Percentiles rank a stretch among this genome's conserved stretches.
These are phyloP conservation scores for Phaseolus coccineus DNA, from an alignment of 331 rosid genomes.

Conservation along the genomic window DNA sequence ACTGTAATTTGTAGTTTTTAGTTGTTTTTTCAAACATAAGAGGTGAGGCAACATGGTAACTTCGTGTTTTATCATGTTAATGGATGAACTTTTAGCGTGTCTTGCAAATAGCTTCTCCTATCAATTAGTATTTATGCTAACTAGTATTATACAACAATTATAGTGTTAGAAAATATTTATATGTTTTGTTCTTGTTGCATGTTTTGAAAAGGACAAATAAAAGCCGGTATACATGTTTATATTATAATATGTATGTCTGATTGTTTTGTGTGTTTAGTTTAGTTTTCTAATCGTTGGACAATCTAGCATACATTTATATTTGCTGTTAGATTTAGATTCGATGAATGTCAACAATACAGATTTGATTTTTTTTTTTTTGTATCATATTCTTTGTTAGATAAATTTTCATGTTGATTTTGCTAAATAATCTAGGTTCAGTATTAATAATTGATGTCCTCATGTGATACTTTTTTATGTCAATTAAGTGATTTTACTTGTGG, in stretches of 20 bases:
- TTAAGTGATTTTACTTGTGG: not conserved
- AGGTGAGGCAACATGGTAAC: slow-evolving; percentile 29
- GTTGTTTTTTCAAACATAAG: slow-evolving; percentile 28
- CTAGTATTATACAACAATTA: not conserved
- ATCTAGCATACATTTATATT: not conserved
- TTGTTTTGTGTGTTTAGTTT: not conserved
- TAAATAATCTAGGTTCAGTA: not conserved
- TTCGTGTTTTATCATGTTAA: slow-evolving; percentile 33
- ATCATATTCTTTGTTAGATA: too few species aligned
- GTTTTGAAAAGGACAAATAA: too few species aligned
- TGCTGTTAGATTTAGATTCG: not conserved
- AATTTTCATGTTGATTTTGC: not conserved
- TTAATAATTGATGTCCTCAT: not conserved
- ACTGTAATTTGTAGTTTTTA: slow-evolving; percentile 30
- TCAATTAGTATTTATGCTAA: not conserved
- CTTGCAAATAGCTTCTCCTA: not conserved
- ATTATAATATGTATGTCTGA: not conserved
- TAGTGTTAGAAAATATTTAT: not conserved
- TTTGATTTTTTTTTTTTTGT: not conserved
- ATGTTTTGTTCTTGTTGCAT: not conserved
- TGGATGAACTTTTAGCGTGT: slow-evolving; percentile 24
- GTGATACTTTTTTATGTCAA: not conserved
- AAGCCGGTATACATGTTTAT: not conserved
- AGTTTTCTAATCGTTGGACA: not conserved
- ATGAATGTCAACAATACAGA: not conserved